phyloP scores from a whole-genome alignment of 768 basidiomycete genomes.

The Goffeauzyma gilvescens region DNA sequence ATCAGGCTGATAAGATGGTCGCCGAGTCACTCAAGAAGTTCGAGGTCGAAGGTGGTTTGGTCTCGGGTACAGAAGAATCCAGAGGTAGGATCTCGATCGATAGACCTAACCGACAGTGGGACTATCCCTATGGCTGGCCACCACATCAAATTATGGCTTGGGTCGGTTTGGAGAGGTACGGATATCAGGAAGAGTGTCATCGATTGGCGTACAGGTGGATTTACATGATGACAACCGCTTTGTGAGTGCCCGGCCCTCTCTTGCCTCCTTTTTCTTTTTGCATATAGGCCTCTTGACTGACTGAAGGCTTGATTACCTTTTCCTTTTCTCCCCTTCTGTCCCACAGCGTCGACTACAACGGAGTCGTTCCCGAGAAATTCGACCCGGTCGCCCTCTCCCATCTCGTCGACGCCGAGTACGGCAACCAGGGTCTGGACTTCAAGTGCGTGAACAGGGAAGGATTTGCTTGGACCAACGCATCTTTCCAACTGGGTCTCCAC shows the following conservation, averaged over 20 bases:
- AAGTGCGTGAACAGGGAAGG: conserved; percentile 93
- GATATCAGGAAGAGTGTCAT: conserved; percentile 81
- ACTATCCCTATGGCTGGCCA: conserved; percentile 53
- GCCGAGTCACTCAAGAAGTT: conserved; percentile 80
- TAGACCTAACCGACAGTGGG: conserved; percentile 96
- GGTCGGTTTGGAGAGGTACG: conserved; percentile 92
- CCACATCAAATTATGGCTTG: conserved; percentile 95
- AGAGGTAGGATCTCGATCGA: conserved; percentile 88
- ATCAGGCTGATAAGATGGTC: conserved; percentile 80
- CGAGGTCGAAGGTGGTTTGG: conserved; percentile 83
- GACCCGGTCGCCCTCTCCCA: conserved; percentile 91
- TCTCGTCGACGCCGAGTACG: conserved; percentile 86
- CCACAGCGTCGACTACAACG: conserved; percentile 71
- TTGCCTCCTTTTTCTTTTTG: too few relatives aligned
- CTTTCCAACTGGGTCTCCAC: conserved; percentile 89
- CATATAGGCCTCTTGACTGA: too few relatives aligned
- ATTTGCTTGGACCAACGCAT: conserved; percentile 98
- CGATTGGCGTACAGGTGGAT: conserved; percentile 85
- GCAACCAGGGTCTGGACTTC: conserved; percentile 64
- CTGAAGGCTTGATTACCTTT: conserved; percentile 61
- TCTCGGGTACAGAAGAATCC: conserved; percentile 90
- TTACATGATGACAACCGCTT: conserved; percentile 50
- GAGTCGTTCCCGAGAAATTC: conserved; percentile 97
- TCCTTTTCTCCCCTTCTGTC: conserved; percentile 40
- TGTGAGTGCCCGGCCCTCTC: conserved; percentile 6